Base-by-base conservation (phyloP, 306 rosid species). In the Prunus fruticosa region DNA sequence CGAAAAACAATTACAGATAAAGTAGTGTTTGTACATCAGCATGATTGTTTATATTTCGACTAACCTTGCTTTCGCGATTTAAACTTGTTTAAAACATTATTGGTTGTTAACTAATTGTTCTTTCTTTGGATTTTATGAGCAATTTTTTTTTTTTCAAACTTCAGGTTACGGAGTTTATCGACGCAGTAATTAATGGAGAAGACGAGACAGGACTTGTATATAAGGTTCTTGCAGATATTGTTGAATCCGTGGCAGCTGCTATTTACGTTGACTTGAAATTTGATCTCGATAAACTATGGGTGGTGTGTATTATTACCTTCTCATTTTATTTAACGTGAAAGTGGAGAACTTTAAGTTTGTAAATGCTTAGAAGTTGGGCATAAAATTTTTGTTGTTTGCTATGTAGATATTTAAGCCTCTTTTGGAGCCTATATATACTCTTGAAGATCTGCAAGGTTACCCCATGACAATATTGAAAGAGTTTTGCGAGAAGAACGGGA, bases 211-310 rank as follows among this genome's bases (percentile, higher is more conserved):
- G 25, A 25, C 25, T 25, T 25, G 25, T 25, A 25, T 25, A 25
- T 25, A 96, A 88, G 83, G 78, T 91, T 81, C 98, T 93, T 45
- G 97, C 96, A 1, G 98, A 93, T 68, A 78, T 91, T 73, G 90
- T 90, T 0, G 96, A 93, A 81, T 89, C 98, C 3, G 5, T 93
- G 11, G 91, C 87, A 20, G 98, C 86, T 53, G 96, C 98, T 6
- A 46, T 93, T 8, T 91, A 88, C 28, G 64, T 91, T 2, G 97
- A 93, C 6, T 46, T 87, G 57, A 50, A 69, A 27, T 87, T 79
- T 22, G 89, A 91, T 69, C 85, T 93, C 1, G 70, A 83, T 32
- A 68, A 7, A 32, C 69, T 88, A 6, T 93, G 98, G 98, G 79
- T 71, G 97, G 98, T 91, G 62, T 27, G 90, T 80, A 53, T 47